Percentiles rank a stretch among this genome's conserved stretches.
Conservation (phyloP, 2,329 filamentous ascomycete species). For the Epichloe amarillans region DNA sequence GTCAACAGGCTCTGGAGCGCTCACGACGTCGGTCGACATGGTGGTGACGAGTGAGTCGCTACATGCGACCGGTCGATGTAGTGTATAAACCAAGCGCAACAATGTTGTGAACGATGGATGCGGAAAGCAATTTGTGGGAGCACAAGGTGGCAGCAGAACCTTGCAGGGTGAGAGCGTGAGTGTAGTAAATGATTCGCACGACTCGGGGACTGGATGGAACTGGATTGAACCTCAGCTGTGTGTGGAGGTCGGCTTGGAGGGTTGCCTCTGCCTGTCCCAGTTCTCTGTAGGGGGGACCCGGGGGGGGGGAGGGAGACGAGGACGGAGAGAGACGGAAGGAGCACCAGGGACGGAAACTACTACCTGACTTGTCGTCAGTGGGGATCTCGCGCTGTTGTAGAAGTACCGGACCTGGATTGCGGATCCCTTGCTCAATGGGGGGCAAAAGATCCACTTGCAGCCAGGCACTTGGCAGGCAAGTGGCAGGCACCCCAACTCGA, state of each 20-base stretch:
- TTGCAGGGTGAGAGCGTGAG: constrained; percentile 3
- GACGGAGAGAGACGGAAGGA: neutral
- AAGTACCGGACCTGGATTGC: neutral
- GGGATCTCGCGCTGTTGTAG: neutral
- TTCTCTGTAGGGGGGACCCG: neutral
- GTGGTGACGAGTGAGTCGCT: constrained; percentile 24
- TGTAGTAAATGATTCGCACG: constrained; percentile 2
- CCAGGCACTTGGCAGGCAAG: too few relatives aligned
- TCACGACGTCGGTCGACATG: constrained; percentile 45
- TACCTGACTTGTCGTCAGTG: neutral
- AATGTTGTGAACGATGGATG: neutral
- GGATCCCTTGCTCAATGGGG: neutral
- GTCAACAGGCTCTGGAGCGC: constrained; percentile 27
- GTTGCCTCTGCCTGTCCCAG: neutral
- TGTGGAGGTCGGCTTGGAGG: neutral
- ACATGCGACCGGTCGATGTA: constrained; percentile 23
- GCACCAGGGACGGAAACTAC: neutral
- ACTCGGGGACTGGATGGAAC: constrained; percentile 2
- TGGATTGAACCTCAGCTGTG: neutral
- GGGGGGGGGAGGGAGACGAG: too few relatives aligned
- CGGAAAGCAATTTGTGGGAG: constrained; percentile 1
- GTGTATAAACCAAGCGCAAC: constrained; percentile 6
- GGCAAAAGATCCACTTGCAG: too few relatives aligned
- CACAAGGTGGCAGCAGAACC: constrained; percentile 3
- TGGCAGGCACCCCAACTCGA: too few relatives aligned